Evolutionary conservation across 1,284 basidiomycete species (phyloP).

Genomic region (Apiotrichum domesticum): DNA sequence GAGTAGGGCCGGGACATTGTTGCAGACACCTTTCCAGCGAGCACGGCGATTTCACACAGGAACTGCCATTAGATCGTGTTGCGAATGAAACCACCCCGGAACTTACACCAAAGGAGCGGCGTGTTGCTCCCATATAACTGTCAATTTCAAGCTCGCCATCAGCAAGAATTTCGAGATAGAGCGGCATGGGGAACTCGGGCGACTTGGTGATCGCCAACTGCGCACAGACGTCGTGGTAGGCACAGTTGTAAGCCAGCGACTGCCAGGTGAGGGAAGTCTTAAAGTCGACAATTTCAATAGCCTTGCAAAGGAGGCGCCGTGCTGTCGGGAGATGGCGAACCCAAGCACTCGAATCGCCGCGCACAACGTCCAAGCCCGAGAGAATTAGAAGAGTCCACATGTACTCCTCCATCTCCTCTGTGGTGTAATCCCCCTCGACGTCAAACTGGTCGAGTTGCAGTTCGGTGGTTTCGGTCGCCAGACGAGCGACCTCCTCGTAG

Average conservation of each 20-base stretch:
- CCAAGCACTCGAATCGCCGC: conserved; percentile 22
- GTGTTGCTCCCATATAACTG: conserved; percentile 28
- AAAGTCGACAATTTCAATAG: conserved; percentile 15
- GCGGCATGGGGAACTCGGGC: conserved; percentile 23
- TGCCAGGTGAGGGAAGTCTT: conserved; percentile 16
- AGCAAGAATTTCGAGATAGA: conserved; percentile 24
- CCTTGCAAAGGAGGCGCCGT: conserved; percentile 12
- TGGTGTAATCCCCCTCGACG: conserved; percentile 16
- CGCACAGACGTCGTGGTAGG: conserved; percentile 28
- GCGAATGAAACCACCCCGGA: too few species aligned
- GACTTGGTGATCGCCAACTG: conserved; percentile 17
- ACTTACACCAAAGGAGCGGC: conserved; percentile 24
- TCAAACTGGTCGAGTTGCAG: conserved; percentile 23
- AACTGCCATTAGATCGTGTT: conserved; percentile 8
- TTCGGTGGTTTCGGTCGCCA: conserved; percentile 28
- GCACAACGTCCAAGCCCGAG: conserved; percentile 28
- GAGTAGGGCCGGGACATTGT: conserved; percentile 5
- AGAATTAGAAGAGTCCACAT: conserved; percentile 32
- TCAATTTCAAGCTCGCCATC: conserved; percentile 22
- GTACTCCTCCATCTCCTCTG: conserved; percentile 25
- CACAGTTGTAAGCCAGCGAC: conserved; percentile 24
- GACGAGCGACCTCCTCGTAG: conserved; percentile 27
- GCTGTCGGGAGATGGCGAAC: conserved; percentile 16
- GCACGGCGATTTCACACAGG: conserved; percentile 22
- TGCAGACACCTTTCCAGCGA: conserved; percentile 18